Base-by-base conservation (phyloP, 2,329 filamentous ascomycete genomes). In the Colletotrichum sp. region DNA sequence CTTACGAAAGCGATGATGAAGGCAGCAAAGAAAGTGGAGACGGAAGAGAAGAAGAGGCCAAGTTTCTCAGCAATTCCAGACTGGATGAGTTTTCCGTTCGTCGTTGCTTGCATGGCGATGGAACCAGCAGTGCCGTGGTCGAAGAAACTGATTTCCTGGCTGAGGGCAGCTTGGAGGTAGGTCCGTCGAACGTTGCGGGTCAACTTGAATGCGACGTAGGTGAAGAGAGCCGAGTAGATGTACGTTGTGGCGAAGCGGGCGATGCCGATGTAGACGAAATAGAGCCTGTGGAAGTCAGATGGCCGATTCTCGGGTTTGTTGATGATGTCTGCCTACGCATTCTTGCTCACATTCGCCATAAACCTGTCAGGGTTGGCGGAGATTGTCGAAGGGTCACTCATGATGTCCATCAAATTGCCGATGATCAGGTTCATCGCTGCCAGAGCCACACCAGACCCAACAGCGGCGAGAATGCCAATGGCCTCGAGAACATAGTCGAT, bases 91-190 rank as follows among this genome's bases (percentile, higher is more conserved):
- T 83, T 84, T 8, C 81, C 81, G 75, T 85, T 86, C 2, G 85
- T 85, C 1, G 86, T 87, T n/a, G 86, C 83, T 67, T 85, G 82
- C 18, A 83, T 82, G 0, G 86, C 80, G 15, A 86, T 81, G 4
- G 85, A 86, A 2, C 86, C 87, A 18, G 81, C 81, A 3, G 79
- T 78, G 22, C 81, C 82, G 44, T 81, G 81, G 77, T 90, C 89
- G 75, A 89, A 90, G 79, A 86, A 88, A 68, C 85, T 84, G 34
- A 90, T 84, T 68, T 89, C 87, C 74, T 90, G 88, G 9, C 88
- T 82, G n/a, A 92, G 83, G 2, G 89, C 85, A 34, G 86, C 83
- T 39, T 87, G 85, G 8, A 92, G 82, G 77, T 90, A 92, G 32
- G 85, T 84, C 52, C 86, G 84, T 10, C 90, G 84, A 36, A 87